A percentile compares a stretch with the other conserved stretches of the same genome.
These are phyloP conservation scores for Phytomonas francai DNA, from an alignment of 208 protist genomes.

Conservation along the genomic window DNA sequence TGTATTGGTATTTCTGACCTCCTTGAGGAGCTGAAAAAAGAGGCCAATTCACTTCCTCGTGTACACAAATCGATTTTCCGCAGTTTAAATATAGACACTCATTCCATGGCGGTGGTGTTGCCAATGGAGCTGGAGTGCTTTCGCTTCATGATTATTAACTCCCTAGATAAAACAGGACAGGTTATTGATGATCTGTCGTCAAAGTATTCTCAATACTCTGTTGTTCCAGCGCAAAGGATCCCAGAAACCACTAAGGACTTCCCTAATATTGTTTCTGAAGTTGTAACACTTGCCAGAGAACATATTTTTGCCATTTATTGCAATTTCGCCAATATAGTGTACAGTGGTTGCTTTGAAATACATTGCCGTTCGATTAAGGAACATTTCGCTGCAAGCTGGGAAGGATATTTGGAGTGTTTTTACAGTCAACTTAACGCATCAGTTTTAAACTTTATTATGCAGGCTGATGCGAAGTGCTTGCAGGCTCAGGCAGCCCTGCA, in stretches of 20 bases:
- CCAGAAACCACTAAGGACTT: slow-evolving; percentile 22
- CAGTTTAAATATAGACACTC: not conserved
- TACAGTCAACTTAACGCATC: slow-evolving; percentile 31
- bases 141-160: slow-evolving; percentile 19
- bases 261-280: slow-evolving; percentile 21
- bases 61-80: slow-evolving; percentile 3
- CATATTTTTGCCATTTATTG: slow-evolving; percentile 32
- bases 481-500: slow-evolving; percentile 26
- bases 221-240: slow-evolving; percentile 34
- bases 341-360: slow-evolving; percentile 69
- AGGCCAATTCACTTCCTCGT: slow-evolving; percentile 51
- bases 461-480: slow-evolving; percentile 32
- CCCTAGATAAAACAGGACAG: slow-evolving; percentile 29
- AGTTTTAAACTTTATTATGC: slow-evolving; percentile 21
- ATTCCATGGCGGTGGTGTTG: slow-evolving; percentile 13
- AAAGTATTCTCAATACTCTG: slow-evolving; percentile 38
- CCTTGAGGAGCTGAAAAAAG: slow-evolving; percentile 45
- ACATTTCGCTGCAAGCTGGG: slow-evolving; percentile 47
- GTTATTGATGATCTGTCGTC: slow-evolving; percentile 36
- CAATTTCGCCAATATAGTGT: slow-evolving; percentile 54
- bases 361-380: slow-evolving; percentile 43
- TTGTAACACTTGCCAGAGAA: slow-evolving; percentile 31
- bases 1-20: slow-evolving; percentile 55
- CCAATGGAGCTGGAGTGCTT: slow-evolving; percentile 29
- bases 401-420: slow-evolving; percentile 37